Percentiles rank a stretch among this genome's conserved stretches.
phyloP scores from a whole-genome alignment of 352 stramenopile genomes.

The Phytophthora tubulina region DNA sequence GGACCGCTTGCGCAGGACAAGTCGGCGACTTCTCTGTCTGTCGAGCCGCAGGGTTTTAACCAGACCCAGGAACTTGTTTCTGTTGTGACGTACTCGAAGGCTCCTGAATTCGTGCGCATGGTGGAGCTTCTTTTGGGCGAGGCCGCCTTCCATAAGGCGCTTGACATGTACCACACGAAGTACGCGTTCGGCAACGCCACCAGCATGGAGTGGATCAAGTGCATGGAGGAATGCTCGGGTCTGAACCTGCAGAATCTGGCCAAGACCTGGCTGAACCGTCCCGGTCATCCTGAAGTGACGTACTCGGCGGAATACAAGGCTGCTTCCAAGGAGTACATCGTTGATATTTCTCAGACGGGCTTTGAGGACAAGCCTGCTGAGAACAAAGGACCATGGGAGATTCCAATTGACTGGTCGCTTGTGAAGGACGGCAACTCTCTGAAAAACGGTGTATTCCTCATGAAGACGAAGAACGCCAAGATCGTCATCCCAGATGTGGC shows the following conservation, averaged over 20 bases:
- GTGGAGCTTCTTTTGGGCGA: conserved; percentile 73
- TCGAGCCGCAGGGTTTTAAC: conserved; percentile 82
- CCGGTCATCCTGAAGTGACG: conserved; percentile 70
- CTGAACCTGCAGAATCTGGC: conserved; percentile 70
- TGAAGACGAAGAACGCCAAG: conserved; percentile 68
- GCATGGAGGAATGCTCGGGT: conserved; percentile 80
- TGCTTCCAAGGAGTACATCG: conserved; percentile 56
- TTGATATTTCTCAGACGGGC: conserved; percentile 73
- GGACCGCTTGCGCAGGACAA: conserved; percentile 75
- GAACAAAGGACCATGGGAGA: conserved; percentile 82
- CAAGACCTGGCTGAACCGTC: conserved; percentile 80
- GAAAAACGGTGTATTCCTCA: conserved; percentile 69
- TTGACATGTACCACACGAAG: conserved; percentile 83
- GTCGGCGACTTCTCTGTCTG: conserved; percentile 71
- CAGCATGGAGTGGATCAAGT: conserved; percentile 79
- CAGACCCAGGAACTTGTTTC: conserved; percentile 83
- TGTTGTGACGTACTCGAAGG: conserved; percentile 83
- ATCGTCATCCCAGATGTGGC: conserved; percentile 60
- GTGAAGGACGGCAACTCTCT: conserved; percentile 71
- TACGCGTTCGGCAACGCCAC: conserved; percentile 80
- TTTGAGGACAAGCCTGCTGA: conserved; percentile 74
- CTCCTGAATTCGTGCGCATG: conserved; percentile 84
- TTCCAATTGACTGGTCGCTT: conserved; percentile 80
- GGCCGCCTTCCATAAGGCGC: conserved; percentile 72
- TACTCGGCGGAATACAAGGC: conserved; percentile 71